Conservation (phyloP, 2,329 filamentous ascomycete genomes). For the Zalaria obscura region DNA sequence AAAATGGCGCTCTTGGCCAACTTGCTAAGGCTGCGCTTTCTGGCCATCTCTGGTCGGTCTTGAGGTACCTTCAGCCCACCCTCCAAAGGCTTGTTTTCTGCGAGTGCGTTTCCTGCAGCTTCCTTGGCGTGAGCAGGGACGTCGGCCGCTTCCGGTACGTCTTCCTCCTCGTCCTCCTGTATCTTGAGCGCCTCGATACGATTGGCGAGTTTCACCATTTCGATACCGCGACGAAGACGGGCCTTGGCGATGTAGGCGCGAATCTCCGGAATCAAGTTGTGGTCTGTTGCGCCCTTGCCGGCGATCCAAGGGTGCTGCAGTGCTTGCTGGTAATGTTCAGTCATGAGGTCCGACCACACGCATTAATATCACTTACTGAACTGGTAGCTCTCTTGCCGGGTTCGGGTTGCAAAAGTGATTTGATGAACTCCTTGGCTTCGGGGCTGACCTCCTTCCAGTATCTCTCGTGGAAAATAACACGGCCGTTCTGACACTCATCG, state of each 20-base stretch:
- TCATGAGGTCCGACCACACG: not conserved
- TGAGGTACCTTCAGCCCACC: constrained; percentile 11
- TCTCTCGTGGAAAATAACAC: constrained; percentile 87
- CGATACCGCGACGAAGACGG: constrained; percentile 82
- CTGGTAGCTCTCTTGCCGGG: constrained; percentile 66
- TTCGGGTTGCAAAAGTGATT: constrained; percentile 62
- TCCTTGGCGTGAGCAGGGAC: constrained; percentile 48
- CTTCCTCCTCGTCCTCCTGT: constrained; percentile 76
- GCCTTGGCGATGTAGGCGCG: constrained; percentile 85
- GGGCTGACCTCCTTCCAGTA: constrained; percentile 98
- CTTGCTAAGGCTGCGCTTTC: constrained; percentile 41
- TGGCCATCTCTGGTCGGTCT: constrained; percentile 13
- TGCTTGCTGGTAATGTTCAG: constrained; percentile 42
- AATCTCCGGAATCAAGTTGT: constrained; percentile 96
- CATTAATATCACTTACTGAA: constrained; percentile 38
- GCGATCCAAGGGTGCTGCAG: constrained; percentile 78
- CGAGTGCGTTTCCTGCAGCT: constrained; percentile 35
- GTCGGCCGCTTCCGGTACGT: constrained; percentile 41
- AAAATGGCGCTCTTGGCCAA: constrained; percentile 63
- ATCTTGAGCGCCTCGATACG: constrained; percentile 90
- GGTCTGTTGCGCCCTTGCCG: constrained; percentile 80
- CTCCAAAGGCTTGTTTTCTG: constrained; percentile 11
- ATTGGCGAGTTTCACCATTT: constrained; percentile 90
- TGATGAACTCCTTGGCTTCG: constrained; percentile 91
- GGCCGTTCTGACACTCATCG: constrained; percentile 74